Percentiles rank a stretch among this genome's conserved stretches.
Evolutionary conservation across 192 early-diverging fungal species (phyloP).

Genomic region (Podila epigama): DNA sequence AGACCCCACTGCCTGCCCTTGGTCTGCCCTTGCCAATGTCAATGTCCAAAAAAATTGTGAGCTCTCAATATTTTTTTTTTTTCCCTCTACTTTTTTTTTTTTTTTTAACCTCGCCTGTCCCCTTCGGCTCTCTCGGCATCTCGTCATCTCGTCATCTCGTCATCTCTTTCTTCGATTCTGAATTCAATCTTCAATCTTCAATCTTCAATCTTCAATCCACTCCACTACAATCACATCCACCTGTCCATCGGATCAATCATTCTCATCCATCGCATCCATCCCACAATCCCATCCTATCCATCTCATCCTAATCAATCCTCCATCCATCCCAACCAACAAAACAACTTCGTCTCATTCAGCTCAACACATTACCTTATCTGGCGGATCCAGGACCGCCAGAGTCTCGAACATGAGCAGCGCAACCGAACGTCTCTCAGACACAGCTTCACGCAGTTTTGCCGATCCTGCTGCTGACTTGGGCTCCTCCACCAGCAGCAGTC

Average conservation of each 20-base stretch:
- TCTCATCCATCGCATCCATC: neutral
- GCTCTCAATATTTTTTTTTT: no score
- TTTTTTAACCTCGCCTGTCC: no score
- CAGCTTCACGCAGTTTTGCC: no score
- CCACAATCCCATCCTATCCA: neutral
- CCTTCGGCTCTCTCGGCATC: no score
- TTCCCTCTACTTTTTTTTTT: no score
- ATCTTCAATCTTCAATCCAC: neutral
- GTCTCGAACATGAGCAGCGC: neutral
- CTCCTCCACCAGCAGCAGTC: neutral
- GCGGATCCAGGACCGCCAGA: conserved; percentile 1
- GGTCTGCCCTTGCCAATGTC: no score
- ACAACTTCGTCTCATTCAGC: neutral
- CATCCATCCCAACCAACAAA: neutral
- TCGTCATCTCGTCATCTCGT: no score
- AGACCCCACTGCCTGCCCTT: neutral
- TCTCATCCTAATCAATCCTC: neutral
- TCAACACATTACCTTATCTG: neutral
- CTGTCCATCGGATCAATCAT: no score
- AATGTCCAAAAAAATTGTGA: no score
- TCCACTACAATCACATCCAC: neutral
- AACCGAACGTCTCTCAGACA: neutral
- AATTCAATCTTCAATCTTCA: neutral
- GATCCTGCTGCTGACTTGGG: no score
- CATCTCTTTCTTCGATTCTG: no score